These are phyloP conservation scores for Cyclotella baltica DNA, from an alignment of 108 stramenopile species.

Conservation along the genomic window DNA sequence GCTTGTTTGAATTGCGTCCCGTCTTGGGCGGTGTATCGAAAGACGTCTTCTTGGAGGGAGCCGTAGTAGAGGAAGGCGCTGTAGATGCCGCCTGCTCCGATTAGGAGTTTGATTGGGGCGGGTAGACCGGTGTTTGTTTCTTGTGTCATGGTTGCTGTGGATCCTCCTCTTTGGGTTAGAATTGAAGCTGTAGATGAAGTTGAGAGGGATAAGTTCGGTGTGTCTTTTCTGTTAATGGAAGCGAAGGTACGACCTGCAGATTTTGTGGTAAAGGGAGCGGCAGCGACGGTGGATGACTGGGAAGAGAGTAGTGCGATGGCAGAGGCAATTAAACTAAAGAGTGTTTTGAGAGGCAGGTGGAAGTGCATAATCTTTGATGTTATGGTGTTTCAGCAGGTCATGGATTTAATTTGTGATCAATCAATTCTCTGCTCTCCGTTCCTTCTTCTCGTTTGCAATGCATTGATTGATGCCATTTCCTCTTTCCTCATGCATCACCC, in stretches of 20 bases:
- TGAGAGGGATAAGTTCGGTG: conserved; percentile 12
- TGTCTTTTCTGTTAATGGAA: conserved; percentile 28
- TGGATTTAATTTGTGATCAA: neutral
- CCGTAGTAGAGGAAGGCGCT: conserved; percentile 95
- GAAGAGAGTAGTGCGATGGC: conserved; percentile 14
- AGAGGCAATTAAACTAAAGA: conserved; percentile 20
- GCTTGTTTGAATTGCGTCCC: conserved; percentile 90
- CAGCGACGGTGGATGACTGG: conserved; percentile 9
- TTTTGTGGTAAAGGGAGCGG: conserved; percentile 29
- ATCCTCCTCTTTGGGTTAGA: conserved; percentile 31
- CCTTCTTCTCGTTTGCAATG: neutral
- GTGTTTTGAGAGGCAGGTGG: conserved; percentile 8
- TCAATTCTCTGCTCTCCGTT: too few species aligned
- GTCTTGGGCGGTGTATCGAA: conserved; percentile 87
- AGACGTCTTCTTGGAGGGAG: conserved; percentile 95
- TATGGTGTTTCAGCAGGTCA: neutral
- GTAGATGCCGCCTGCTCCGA: conserved; percentile 96
- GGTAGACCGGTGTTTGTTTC: conserved; percentile 59
- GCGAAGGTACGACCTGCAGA: conserved; percentile 24
- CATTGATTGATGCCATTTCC: too few species aligned
- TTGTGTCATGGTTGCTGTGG: conserved; percentile 48
- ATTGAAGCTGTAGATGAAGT: conserved; percentile 1
- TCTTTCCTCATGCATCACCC: too few species aligned
- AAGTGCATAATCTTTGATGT: conserved; percentile 14
- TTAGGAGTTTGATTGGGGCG: conserved; percentile 76